Conservation (phyloP, 2,329 filamentous ascomycete species). For the Colletotrichum scovillei region DNA sequence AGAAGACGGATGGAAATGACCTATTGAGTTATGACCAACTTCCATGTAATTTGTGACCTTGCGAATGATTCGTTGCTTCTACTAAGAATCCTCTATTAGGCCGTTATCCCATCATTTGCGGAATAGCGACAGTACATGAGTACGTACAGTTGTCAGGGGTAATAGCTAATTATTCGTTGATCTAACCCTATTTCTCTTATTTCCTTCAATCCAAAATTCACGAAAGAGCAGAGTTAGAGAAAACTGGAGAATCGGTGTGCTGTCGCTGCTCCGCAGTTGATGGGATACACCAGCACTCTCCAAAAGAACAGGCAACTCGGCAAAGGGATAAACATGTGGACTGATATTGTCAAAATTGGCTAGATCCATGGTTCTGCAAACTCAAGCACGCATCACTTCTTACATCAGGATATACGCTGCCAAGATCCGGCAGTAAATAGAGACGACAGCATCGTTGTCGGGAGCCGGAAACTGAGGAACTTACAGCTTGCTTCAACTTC, state of each 20-base stretch:
- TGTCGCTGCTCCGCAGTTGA: too few species aligned
- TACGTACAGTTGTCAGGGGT: too few species aligned
- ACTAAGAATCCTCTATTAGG: conserved; percentile 4
- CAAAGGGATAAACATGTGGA: conserved; percentile 13
- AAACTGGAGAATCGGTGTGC: too few species aligned
- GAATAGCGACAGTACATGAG: too few species aligned
- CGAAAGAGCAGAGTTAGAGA: too few species aligned
- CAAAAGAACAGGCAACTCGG: not conserved
- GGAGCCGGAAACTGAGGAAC: not conserved
- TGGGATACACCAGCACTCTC: conserved; percentile 11
- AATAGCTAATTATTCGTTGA: too few species aligned
- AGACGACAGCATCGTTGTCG: not conserved
- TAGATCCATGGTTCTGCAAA: conserved; percentile 9
- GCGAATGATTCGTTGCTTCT: conserved; percentile 3
- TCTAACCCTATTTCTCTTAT: too few species aligned
- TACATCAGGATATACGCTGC: conserved; percentile 1
- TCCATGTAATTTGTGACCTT: not conserved
- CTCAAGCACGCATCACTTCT: not conserved
- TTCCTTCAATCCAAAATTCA: too few species aligned
- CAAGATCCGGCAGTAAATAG: not conserved
- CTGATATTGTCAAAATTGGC: conserved; percentile 5
- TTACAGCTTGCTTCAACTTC: not conserved
- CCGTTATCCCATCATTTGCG: not conserved
- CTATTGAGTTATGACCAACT: too few species aligned
- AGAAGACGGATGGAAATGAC: too few species aligned